A percentile compares a stretch with the other conserved stretches of the same genome.
phyloP scores from a whole-genome alignment of 495 filamentous ascomycete species.

The Penicillium salamii region DNA sequence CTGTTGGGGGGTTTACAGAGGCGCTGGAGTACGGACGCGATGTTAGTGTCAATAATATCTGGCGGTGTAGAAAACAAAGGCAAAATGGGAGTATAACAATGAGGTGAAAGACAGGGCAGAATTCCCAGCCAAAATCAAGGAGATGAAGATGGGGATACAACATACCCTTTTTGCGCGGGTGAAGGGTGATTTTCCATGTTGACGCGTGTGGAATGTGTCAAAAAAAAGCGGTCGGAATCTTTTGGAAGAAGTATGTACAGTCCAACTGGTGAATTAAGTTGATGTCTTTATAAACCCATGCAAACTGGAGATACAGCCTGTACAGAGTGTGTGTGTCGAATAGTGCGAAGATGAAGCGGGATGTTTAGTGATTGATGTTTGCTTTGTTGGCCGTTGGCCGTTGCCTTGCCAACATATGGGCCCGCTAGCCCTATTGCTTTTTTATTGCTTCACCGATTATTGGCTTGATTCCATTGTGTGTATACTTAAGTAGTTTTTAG shows the following conservation, averaged over 20 bases:
- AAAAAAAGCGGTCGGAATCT: slow-evolving; percentile 6
- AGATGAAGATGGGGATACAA: not conserved
- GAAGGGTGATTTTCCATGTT: slow-evolving; percentile 21
- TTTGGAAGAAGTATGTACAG: not conserved
- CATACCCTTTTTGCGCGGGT: slow-evolving; percentile 23
- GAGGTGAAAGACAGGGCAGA: too few relatives aligned
- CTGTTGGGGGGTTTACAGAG: slow-evolving; percentile 9
- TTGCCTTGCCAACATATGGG: too few relatives aligned
- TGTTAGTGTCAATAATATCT: slow-evolving; percentile 10
- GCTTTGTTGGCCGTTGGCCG: too few relatives aligned
- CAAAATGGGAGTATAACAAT: slow-evolving; percentile 1
- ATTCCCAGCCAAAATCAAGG: not conserved
- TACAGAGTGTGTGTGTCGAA: not conserved
- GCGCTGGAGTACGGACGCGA: slow-evolving; percentile 9
- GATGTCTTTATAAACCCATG: too few relatives aligned
- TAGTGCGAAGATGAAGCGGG: not conserved
- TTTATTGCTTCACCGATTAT: too few relatives aligned
- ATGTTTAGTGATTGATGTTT: too few relatives aligned
- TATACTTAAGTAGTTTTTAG: too few relatives aligned
- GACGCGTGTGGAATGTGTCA: slow-evolving; percentile 32
- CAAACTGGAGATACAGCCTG: not conserved
- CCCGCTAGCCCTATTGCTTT: too few relatives aligned
- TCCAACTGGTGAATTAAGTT: not conserved
- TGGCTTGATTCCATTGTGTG: too few relatives aligned
- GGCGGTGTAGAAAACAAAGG: not conserved